Evolutionary conservation across 2,329 filamentous ascomycete genomes (phyloP).

Genomic region (Emericellopsis cladophorae): DNA sequence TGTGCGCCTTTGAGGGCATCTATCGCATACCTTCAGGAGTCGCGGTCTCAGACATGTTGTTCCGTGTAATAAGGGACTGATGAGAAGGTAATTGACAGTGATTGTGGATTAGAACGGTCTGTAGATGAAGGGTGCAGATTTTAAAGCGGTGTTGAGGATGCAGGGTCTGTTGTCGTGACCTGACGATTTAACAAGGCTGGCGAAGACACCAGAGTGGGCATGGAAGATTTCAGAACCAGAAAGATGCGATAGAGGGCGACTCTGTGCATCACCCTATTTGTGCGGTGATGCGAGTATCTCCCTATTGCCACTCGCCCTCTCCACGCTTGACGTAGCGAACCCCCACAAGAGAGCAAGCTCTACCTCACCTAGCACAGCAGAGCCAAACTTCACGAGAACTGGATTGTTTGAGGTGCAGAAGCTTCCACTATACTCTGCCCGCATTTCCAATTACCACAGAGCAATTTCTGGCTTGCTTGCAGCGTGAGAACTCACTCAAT

Average conservation of each 20-base stretch:
- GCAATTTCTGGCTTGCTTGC: no score
- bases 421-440: no score
- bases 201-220: constrained; percentile 5
- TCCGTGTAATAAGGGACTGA: not conserved
- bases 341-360: no score
- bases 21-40: constrained; percentile 24
- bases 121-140: constrained; percentile 6
- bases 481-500: no score
- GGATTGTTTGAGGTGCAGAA: no score
- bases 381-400: no score
- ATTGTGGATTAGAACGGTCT: constrained; percentile 11
- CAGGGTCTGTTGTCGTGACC: not conserved
- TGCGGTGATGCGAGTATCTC: not conserved
- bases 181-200: constrained; percentile 1
- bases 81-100: not conserved
- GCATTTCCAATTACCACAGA: no score
- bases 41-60: constrained; percentile 14
- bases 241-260: constrained; percentile 14
- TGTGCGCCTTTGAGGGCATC: no score
- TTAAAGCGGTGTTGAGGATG: constrained; percentile 3
- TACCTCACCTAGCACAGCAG: no score
- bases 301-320: not conserved
- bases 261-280: not conserved
- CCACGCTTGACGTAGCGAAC: not conserved
- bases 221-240: constrained; percentile 31